These are phyloP conservation scores for Didymosphaeria variabile DNA, from an alignment of 2,329 filamentous ascomycete genomes.

Conservation along the genomic window DNA sequence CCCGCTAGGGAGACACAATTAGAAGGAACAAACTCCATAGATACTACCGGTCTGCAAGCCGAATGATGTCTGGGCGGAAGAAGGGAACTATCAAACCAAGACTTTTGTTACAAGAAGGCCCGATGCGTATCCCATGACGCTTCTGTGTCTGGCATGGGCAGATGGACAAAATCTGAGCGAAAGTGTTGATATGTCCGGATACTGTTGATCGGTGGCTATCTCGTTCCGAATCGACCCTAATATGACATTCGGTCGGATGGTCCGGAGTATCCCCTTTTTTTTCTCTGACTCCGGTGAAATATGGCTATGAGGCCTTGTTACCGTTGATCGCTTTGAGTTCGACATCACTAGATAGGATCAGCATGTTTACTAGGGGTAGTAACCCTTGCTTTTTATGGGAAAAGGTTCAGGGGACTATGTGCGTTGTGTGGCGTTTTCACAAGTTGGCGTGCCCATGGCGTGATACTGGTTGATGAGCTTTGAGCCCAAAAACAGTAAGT, in stretches of 20 bases:
- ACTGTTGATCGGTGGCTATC: conserved; percentile 6
- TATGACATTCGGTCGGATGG: conserved; percentile 20
- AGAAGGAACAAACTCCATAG: conserved; percentile 3
- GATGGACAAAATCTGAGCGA: conserved; percentile 1
- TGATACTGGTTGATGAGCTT: not conserved
- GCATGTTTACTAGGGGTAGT: conserved; percentile 10
- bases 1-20: not conserved
- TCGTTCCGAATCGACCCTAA: conserved; percentile 1
- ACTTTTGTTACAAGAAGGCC: conserved; percentile 8
- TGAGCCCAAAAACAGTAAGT: not conserved
- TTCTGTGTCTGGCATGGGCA: not conserved
- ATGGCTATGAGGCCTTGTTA: conserved; percentile 51
- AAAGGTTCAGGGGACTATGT: conserved; percentile 7
- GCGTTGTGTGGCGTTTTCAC: not conserved
- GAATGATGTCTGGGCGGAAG: not conserved
- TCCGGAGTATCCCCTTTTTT: conserved; percentile 16
- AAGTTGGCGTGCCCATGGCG: not conserved
- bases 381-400: not conserved
- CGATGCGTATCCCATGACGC: conserved; percentile 10
- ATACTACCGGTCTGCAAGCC: not conserved
- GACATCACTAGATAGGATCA: conserved; percentile 65
- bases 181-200: conserved; percentile 12
- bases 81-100: conserved; percentile 14
- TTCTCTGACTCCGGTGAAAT: conserved; percentile 8
- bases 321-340: conserved; percentile 71